A percentile compares a stretch with the other conserved stretches of the same genome.
These are phyloP conservation scores for Thalassiosira pacifica DNA, from an alignment of 352 stramenopile genomes.

Conservation along the genomic window DNA sequence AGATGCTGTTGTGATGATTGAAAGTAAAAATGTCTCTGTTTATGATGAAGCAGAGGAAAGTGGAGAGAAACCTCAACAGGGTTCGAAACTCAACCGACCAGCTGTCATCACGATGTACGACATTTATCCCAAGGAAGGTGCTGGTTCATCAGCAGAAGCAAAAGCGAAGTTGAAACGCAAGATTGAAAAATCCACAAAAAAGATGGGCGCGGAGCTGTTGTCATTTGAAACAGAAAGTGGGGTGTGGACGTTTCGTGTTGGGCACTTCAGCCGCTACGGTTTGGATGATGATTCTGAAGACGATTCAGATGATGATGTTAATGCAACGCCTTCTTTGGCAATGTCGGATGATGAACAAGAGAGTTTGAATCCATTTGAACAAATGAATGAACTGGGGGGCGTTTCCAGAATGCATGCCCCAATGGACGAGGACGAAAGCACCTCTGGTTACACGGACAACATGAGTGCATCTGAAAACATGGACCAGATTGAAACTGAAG, in stretches of 20 bases:
- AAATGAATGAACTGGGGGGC: slow-evolving; percentile 57
- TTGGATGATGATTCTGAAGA: slow-evolving; percentile 81
- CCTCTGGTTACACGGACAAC: slow-evolving; percentile 51
- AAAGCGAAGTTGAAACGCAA: slow-evolving; percentile 77
- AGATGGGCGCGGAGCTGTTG: slow-evolving; percentile 83
- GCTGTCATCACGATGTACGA: slow-evolving; percentile 86
- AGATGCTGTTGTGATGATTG: slow-evolving; percentile 85
- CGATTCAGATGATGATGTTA: slow-evolving; percentile 66
- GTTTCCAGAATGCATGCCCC: slow-evolving; percentile 57
- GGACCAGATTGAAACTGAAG: slow-evolving; percentile 48
- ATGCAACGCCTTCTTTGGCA: slow-evolving; percentile 46
- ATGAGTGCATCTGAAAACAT: slow-evolving; percentile 42
- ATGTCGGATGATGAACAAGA: slow-evolving; percentile 64
- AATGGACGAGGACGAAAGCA: slow-evolving; percentile 65
- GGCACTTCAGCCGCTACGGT: slow-evolving; percentile 87
- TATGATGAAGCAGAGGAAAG: slow-evolving; percentile 85
- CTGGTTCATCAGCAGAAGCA: slow-evolving; percentile 63
- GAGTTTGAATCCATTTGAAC: slow-evolving; percentile 21
- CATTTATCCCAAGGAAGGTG: slow-evolving; percentile 77
- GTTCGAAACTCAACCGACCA: slow-evolving; percentile 87
- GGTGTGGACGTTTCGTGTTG: slow-evolving; percentile 84
- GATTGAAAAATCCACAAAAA: slow-evolving; percentile 80
- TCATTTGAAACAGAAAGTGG: slow-evolving; percentile 75
- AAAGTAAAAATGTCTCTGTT: slow-evolving; percentile 85
- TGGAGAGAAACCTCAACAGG: slow-evolving; percentile 79